These are phyloP conservation scores for Maudiozyma barnettii DNA, from an alignment of 805 yeast species.

Conservation along the genomic window DNA sequence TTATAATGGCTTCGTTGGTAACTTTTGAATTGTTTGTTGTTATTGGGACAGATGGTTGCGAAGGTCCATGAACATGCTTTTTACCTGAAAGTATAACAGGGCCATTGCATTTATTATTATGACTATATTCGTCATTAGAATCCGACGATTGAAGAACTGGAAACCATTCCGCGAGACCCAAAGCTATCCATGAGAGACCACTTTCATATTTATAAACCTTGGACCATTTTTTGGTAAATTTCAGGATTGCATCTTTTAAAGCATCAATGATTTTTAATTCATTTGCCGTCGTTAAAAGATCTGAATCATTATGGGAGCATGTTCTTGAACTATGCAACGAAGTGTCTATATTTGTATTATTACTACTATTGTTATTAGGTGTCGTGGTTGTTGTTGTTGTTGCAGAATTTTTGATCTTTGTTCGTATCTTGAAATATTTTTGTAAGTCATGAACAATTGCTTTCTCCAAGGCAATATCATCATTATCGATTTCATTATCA, in stretches of 20 bases:
- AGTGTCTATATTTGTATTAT: background rate
- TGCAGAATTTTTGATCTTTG: background rate
- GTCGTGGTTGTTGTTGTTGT: constrained; percentile 9
- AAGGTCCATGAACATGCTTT: constrained; percentile 11
- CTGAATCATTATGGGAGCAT: background rate
- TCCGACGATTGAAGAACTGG: constrained; percentile 45
- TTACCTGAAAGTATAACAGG: constrained; percentile 21
- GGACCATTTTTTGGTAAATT: constrained; percentile 74
- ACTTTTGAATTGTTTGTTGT: too few relatives aligned
- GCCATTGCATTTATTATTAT: constrained; percentile 6
- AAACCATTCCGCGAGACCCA: constrained; percentile 82
- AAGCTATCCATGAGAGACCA: constrained; percentile 80
- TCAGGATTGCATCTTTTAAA: constrained; percentile 50
- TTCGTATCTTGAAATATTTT: constrained; percentile 39
- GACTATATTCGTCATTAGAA: constrained; percentile 15
- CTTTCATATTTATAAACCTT: constrained; percentile 64
- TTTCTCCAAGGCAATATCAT: constrained; percentile 5
- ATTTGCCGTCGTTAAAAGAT: background rate
- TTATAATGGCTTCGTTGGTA: background rate
- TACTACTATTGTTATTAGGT: background rate
- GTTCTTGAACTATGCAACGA: background rate
- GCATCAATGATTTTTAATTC: constrained; percentile 37
- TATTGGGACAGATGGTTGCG: background rate
- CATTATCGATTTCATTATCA: background rate
- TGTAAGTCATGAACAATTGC: constrained; percentile 47